Evolutionary conservation across 2,329 filamentous ascomycete genomes (phyloP), one percentile per base, ranked within the genome.

Genomic region (Diaporthe sp.): DNA sequence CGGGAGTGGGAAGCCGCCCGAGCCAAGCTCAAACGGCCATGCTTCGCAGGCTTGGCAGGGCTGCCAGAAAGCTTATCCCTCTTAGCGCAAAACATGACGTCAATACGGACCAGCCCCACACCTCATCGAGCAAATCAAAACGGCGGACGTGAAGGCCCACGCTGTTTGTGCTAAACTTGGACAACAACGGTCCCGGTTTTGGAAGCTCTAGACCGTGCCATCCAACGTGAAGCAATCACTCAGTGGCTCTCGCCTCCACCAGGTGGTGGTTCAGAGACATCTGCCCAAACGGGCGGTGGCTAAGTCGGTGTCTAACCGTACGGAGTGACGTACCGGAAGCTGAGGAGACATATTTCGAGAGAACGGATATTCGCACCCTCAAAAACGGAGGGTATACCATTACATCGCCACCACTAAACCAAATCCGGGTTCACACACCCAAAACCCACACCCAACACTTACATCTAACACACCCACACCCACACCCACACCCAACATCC

Each of bases 11-110:
- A 53, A 68, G 65, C 65, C 65, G 65, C 31, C 46, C 46, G 65
- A 51, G 31, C 65, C 46, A 68, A 68, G 65, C 65, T 53, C 31
- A 51, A 53, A 37, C 22, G 65, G 34, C 31, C 34, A 28, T 19
- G 65, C 65, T 55, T 39, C 19, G 34, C 31, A 28, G 62, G 22
- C 46, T 55, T 69, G 65, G 46, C 65, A 69, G 65, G 65, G 65
- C 65, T 28, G 65, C 65, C 65, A 55, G 49, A 55, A 55, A 69
- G 65, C 65, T 69, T 69, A 42, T 42, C 34, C 34, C 15, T 39
- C 49, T 68, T 69, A 39, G 46, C 49, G 31, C n/a, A 12, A 1
- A 5, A 28, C 65, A 31, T 69, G 65, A 69, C 65, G 65, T 69
- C 65, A 55, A 10, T n/a, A 4, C 8, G 46, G 46, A 34, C 2